Conservation (phyloP, 176 grass and related monocot genomes). For the Musa itinerans region DNA sequence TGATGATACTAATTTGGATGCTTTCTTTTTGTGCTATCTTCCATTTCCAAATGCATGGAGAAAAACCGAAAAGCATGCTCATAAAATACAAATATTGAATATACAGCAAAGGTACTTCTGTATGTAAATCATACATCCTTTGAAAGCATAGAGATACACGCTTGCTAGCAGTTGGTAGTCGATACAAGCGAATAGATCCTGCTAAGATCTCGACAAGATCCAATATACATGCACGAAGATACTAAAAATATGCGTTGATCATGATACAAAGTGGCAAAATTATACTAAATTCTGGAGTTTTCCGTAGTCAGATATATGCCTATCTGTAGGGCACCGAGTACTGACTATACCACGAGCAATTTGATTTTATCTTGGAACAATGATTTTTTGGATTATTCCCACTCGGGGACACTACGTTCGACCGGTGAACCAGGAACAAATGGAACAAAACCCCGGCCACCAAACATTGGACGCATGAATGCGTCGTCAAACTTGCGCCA, state of each 20-base stretch:
- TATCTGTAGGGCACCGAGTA: too few relatives aligned
- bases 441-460: slow-evolving; percentile 65
- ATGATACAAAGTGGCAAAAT: background rate
- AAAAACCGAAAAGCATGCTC: too few relatives aligned
- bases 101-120: too few relatives aligned
- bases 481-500: slow-evolving; percentile 85
- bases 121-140: background rate
- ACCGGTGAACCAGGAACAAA: slow-evolving; percentile 51
- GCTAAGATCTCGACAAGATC: background rate
- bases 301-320: background rate
- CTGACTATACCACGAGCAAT: too few relatives aligned
- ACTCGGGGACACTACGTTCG: slow-evolving; percentile 34
- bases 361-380: background rate
- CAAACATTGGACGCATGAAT: slow-evolving; percentile 77
- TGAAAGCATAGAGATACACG: background rate
- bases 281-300: background rate
- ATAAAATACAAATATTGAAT: too few relatives aligned
- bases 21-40: too few relatives aligned
- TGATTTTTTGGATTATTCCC: slow-evolving; percentile 17
- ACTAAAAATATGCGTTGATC: background rate
- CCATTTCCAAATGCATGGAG: too few relatives aligned
- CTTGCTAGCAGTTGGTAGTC: background rate
- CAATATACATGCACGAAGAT: background rate
- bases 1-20: too few relatives aligned
- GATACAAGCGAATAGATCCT: background rate